A percentile compares a stretch with the other conserved stretches of the same genome.
Conservation (phyloP, 1,284 basidiomycete genomes). For the Taiwanofungus camphoratus region DNA sequence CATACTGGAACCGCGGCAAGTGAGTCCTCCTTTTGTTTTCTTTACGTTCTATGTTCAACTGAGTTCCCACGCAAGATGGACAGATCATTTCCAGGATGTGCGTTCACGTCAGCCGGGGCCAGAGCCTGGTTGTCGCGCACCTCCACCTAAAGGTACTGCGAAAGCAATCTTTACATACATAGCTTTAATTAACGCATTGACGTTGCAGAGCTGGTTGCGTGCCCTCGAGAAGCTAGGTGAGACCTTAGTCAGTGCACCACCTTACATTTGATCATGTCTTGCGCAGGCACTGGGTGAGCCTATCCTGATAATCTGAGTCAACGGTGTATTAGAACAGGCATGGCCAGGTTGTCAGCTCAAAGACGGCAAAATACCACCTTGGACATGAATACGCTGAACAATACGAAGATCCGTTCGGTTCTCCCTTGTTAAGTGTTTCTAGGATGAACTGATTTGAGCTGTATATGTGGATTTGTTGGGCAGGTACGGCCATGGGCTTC, state of each 20-base stretch:
- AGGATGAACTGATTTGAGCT: no score
- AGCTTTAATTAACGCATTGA: slow-evolving; percentile 1
- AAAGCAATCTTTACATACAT: no score
- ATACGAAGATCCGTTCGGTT: slow-evolving; percentile 57
- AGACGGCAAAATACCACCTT: slow-evolving; percentile 60
- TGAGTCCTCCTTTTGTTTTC: slow-evolving; percentile 25
- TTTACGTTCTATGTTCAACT: not conserved
- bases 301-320: slow-evolving; percentile 11
- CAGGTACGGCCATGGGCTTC: slow-evolving; percentile 49
- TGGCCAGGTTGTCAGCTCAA: slow-evolving; percentile 54
- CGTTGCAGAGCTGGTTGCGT: slow-evolving; percentile 60
- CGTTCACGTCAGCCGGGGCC: slow-evolving; percentile 54
- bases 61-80: slow-evolving; percentile 42
- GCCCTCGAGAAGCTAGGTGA: slow-evolving; percentile 58
- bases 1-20: slow-evolving; percentile 67
- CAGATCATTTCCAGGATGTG: slow-evolving; percentile 57
- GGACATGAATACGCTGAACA: slow-evolving; percentile 47
- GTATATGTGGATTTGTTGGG: no score
- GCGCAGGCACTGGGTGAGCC: slow-evolving; percentile 58
- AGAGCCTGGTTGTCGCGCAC: slow-evolving; percentile 54
- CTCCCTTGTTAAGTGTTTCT: no score
- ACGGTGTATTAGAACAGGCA: no score
- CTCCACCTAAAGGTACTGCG: slow-evolving; percentile 55
- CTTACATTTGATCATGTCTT: slow-evolving; percentile 4
- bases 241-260: slow-evolving; percentile 9